Base-by-base conservation (phyloP, 306 rosid species). In the Mimosa pudica region DNA sequence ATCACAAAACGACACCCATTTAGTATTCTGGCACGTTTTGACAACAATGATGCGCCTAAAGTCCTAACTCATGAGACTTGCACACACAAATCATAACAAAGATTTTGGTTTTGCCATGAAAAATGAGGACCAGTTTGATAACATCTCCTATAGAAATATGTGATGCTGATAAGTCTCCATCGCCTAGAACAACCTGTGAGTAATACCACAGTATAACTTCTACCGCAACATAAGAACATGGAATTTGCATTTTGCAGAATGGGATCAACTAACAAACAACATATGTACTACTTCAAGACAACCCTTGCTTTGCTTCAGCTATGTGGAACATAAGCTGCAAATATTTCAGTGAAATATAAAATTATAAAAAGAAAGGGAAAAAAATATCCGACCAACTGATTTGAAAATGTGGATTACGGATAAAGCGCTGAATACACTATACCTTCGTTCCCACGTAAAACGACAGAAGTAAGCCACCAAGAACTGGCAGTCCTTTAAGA, bases 391-490 rank as follows among this genome's bases (percentile, higher is more conserved):
- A 14, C 75, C 73, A 0, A 51, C 36, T 14, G 46, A 68, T 32
- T 63, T 47, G 33, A 69, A 74, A 75, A 46, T 33, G 12, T 20
- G 57, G 57, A 44, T 13, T 38, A 49, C 11, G 10, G 7, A 35
- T 36, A 6, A 75, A 46, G 47, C 60, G 55, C 55, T 2, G 32
- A 45, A 55, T 13, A 73, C 12, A 44, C 67, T 79, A 77, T 83
- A 95, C 98, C 98, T 95, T 93, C 46, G 94, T 92, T 79, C 97
- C 98, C 7, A 93, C 83, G 60, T 93, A 93, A 89, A 95, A 95
- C 75, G 98, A 86, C 44, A 83, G n/a, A 41, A 95, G 81, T 95
- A 95, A 74, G 77, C 97, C 92, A 64, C 89, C 92, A 52, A 95
- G 81, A 76, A 93, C 92, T 32, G 97, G 92, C 51, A 91, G 57